Base-by-base conservation (phyloP, 2,329 filamentous ascomycete species). In the Claviceps sp. region DNA sequence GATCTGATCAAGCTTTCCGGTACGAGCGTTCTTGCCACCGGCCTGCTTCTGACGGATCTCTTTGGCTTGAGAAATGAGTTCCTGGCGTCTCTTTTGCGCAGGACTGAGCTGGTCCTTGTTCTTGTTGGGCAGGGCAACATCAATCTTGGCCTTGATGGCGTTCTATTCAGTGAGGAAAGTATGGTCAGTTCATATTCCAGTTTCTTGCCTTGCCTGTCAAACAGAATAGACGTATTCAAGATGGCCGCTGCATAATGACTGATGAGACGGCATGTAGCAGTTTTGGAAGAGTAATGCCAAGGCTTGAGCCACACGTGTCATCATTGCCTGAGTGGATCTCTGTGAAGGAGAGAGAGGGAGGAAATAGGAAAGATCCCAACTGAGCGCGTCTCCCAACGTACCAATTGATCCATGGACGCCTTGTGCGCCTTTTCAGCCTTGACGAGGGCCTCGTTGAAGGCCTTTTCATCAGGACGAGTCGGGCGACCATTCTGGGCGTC, bases 351-450 rank as follows among this genome's bases (percentile, higher is more conserved):
- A 7, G 11, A 20, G 36, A 14, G 8, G 29, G 16, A 29, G 17
- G 43, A 45, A 22, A 7, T 14, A 6, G 43, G 3, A 11, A 4
- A 37, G 3, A 11, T 11, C 29, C 9, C 37, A 20, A 48, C 9
- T 29, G 4, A 7, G n/a, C 5, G 8, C 16, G 6, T n/a, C 1
- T 26, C 11, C 6, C 17, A 50, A 62, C 69, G 51, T 66, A 73
- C 70, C 61, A 71, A 62, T 55, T 63, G 64, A 60, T 87, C 83
- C 73, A 93, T 85, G 47, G 84, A 77, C 50, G 80, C 81, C 64
- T 85, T 76, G 71, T 95, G 85, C 58, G 86, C 88, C 75, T 95
- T 95, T 71, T 97, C 88, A 26, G 86, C 85, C 71, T 85, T 80
- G 49, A 80, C 83, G 55, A 95, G 77, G 57, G 79, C 78, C 66